A percentile compares a stretch with the other conserved stretches of the same genome.
Evolutionary conservation across 2,329 filamentous ascomycete genomes (phyloP).

Genomic region (Cercospora sp.): DNA sequence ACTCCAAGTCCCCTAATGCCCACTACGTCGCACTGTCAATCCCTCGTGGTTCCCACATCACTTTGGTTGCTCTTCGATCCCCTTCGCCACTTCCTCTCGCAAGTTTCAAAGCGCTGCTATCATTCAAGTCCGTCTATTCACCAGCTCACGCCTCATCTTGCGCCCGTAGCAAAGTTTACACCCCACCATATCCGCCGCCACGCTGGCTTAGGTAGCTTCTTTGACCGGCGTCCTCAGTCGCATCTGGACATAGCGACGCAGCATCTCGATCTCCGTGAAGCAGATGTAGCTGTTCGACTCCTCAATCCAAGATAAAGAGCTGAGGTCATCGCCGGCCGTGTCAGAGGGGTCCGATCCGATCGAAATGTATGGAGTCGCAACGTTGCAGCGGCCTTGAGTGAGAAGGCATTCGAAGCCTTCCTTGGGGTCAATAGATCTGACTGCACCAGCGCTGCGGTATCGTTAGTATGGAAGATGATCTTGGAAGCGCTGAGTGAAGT

Average conservation of each 20-base stretch:
- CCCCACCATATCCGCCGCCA: not conserved
- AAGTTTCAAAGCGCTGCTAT: not conserved
- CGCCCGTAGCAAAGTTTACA: not conserved
- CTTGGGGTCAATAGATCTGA: constrained; percentile 30
- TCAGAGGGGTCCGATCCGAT: constrained; percentile 16
- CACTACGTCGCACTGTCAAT: not conserved
- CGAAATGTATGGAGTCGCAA: constrained; percentile 16
- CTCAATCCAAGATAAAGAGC: constrained; percentile 27
- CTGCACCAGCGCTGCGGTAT: constrained; percentile 27
- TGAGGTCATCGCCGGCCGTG: constrained; percentile 26
- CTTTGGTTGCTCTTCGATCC: not conserved
- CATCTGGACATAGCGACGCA: constrained; percentile 25
- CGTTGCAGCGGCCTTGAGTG: constrained; percentile 35
- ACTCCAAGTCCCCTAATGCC: not conserved
- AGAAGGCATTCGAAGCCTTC: constrained; percentile 33
- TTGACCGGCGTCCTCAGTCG: constrained; percentile 15
- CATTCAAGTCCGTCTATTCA: not conserved
- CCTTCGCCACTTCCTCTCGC: not conserved
- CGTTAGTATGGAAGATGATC: not conserved
- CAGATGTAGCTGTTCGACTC: constrained; percentile 34
- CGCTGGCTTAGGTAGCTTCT: not conserved
- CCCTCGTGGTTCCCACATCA: not conserved
- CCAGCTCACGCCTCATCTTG: not conserved
- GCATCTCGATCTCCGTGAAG: constrained; percentile 24
- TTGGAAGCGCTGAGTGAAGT: not conserved